phyloP scores from a whole-genome alignment of 2,329 filamentous ascomycete species.

The Chaetomium olivaceum region DNA sequence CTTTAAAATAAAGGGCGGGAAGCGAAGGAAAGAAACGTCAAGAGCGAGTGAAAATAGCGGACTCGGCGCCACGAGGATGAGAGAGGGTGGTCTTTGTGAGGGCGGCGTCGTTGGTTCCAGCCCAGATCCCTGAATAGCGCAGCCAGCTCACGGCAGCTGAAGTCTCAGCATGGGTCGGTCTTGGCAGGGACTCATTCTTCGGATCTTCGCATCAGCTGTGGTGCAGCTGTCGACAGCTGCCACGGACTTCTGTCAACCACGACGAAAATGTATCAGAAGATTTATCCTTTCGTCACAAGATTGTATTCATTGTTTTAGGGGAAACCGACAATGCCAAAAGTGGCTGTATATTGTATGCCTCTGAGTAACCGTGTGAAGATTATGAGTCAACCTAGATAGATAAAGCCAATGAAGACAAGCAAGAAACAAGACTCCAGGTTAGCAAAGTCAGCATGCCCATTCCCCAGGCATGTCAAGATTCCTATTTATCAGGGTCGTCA shows the following conservation, averaged over 20 bases:
- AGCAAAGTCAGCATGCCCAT: background rate
- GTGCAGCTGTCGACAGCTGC: background rate
- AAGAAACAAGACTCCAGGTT: no score
- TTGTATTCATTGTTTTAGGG: no score
- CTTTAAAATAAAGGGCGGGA: slow-evolving; percentile 9
- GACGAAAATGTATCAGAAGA: background rate
- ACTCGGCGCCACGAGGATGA: slow-evolving; percentile 15
- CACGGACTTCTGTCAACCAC: background rate
- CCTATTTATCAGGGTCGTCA: background rate
- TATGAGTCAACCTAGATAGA: background rate
- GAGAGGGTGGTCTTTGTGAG: background rate
- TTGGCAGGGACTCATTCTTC: background rate
- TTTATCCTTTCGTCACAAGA: no score
- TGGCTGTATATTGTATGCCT: no score
- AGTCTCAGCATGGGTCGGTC: background rate
- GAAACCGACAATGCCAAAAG: no score
- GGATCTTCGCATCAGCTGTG: background rate
- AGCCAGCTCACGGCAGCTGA: slow-evolving; percentile 13
- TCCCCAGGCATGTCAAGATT: background rate
- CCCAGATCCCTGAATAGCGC: background rate
- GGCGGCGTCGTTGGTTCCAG: slow-evolving; percentile 19
- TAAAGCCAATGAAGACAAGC: no score
- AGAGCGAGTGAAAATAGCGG: slow-evolving; percentile 13
- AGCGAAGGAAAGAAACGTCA: slow-evolving; percentile 9
- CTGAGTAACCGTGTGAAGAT: no score